Conservation (phyloP, 2,329 filamentous ascomycete species). For the Cytospora chrysosperma region DNA sequence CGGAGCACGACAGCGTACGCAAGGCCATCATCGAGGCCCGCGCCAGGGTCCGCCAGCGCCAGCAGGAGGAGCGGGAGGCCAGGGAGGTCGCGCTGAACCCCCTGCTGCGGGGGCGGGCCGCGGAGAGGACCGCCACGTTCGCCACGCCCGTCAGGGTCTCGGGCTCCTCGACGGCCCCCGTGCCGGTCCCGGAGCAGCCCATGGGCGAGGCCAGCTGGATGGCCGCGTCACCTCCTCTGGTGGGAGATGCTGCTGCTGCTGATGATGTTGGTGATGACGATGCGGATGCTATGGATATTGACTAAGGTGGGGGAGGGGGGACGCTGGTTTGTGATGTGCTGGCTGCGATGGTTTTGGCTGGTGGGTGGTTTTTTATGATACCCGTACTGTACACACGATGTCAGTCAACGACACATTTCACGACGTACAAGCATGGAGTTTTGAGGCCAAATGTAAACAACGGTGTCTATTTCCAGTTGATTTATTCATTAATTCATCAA, state of each 20-base stretch:
- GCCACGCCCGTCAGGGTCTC: slow-evolving; percentile 18
- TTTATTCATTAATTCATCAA: slow-evolving; percentile 3
- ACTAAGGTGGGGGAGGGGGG: slow-evolving; percentile 33
- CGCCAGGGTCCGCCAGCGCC: slow-evolving; percentile 61
- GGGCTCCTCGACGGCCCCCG: not conserved
- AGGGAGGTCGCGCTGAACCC: slow-evolving; percentile 9
- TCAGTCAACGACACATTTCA: not conserved
- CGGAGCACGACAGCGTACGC: slow-evolving; percentile 73
- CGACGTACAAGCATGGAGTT: slow-evolving; percentile 14
- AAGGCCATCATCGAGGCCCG: slow-evolving; percentile 82
- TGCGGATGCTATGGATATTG: slow-evolving; percentile 67
- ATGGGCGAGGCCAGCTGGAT: not conserved
- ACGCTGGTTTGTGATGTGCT: not conserved
- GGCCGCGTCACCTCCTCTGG: not conserved
- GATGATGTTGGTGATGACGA: slow-evolving; percentile 40
- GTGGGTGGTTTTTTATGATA: slow-evolving; percentile 22
- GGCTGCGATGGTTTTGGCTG: not conserved
- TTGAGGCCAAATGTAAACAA: no score
- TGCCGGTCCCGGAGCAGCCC: not conserved
- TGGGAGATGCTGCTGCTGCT: slow-evolving; percentile 26
- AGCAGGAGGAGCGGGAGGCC: slow-evolving; percentile 42
- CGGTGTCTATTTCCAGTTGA: not conserved
- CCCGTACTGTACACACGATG: slow-evolving; percentile 25
- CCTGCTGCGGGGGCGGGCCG: not conserved
- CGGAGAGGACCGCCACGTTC: slow-evolving; percentile 1